Evolutionary conservation across 2,329 filamentous ascomycete species (phyloP).

Genomic region (Calonectria naviculata): DNA sequence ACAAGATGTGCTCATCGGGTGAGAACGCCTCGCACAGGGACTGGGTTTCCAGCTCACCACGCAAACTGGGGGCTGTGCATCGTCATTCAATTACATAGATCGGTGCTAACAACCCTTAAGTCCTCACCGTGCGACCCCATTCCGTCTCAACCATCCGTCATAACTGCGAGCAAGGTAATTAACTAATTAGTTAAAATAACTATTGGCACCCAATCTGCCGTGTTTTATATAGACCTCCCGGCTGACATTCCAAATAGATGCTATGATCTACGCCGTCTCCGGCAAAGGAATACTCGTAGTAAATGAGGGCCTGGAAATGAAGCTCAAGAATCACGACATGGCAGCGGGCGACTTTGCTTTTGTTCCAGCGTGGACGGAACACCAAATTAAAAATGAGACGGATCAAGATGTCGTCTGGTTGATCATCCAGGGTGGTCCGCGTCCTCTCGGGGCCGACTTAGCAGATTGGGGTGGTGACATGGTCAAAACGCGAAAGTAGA

Average conservation of each 20-base stretch:
- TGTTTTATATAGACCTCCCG: neutral
- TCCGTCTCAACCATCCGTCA: conserved; percentile 74
- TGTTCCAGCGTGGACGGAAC: conserved; percentile 76
- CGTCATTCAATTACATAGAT: neutral
- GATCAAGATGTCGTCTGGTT: conserved; percentile 73
- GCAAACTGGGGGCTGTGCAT: neutral
- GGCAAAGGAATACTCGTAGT: conserved; percentile 72
- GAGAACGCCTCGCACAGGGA: conserved; percentile 41
- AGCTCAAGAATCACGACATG: conserved; percentile 66
- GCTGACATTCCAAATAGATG: conserved; percentile 58
- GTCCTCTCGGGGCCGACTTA: conserved; percentile 71
- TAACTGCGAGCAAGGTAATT: conserved; percentile 73
- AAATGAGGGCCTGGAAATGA: conserved; percentile 62
- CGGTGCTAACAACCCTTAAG: conserved; percentile 46
- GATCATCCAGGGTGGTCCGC: conserved; percentile 70
- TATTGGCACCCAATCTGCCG: neutral
- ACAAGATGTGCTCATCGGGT: conserved; percentile 75
- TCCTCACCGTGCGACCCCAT: conserved; percentile 72
- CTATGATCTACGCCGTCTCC: conserved; percentile 73
- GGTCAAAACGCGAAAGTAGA: conserved; percentile 37
- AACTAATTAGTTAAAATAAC: neutral
- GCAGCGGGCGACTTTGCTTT: conserved; percentile 75
- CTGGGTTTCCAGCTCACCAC: neutral
- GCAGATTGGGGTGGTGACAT: conserved; percentile 69
- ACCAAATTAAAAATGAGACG: conserved; percentile 76